Evolutionary conservation across 345 rosid genomes (phyloP), one percentile per base, ranked within the genome.

Genomic region (Eucalyptus tenuipes): DNA sequence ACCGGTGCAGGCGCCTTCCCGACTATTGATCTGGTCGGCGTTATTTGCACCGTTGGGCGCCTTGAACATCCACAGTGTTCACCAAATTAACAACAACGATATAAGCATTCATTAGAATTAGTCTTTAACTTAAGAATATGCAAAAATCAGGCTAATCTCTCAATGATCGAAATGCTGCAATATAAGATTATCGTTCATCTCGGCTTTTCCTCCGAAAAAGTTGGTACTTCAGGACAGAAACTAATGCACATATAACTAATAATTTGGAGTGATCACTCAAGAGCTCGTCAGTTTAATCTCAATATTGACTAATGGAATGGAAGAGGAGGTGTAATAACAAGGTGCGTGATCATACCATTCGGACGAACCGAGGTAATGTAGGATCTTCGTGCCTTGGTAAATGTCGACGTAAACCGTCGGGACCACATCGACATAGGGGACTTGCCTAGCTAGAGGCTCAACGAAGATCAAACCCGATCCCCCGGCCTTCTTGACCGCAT

Each of bases 351-450:
- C 91, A 88, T 90, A 94, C 97, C 57, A 89, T 25, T 53, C 68
- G 49, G 92, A 93, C 53, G 89, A 90, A 49, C 86, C 89, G 44
- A 96, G 91, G 87, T 92, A 95, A 88, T 92, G 88, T 40, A 88
- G 88, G n/a, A 95, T 92, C 87, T 31, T 87, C 13, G 96, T 93
- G 85, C 97, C 98, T 66, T 92, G 93, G 86, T 33, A 87, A 86
- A 95, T 86, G 89, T 95, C 96, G 4, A 96, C 88, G 3, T 92
- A 94, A 64, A 95, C 89, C 0, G 95, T 93, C 13, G 98, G 97
- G 85, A 96, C 86, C 88, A 50, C 50, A 66, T 93, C 95, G 48
- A 92, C 90, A 57, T 93, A 95, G 2, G 93, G 93, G 57, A 92
- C 89, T 88, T 93, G 95, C 88, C 88, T 91, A 11, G 94, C 90